These are phyloP conservation scores for Neodidymelliopsis sp. DNA, from an alignment of 2,329 filamentous ascomycete species.

Conservation along the genomic window DNA sequence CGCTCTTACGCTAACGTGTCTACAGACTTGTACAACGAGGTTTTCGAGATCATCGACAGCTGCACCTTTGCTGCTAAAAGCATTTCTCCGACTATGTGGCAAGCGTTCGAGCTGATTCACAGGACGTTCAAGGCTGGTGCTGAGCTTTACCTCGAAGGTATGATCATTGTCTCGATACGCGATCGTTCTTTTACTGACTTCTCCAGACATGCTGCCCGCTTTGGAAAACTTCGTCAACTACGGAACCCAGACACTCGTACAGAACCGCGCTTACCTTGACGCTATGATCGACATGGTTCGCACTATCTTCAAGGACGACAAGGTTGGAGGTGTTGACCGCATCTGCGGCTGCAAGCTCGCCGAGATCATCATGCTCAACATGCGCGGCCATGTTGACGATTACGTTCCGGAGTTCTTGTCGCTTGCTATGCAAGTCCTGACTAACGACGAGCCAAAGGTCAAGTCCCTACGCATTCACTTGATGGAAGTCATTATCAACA, in stretches of 20 bases:
- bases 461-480: conserved; percentile 95
- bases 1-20: conserved; percentile 28
- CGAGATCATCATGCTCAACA: conserved; percentile 95
- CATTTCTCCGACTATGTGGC: conserved; percentile 98
- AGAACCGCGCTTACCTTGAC: conserved; percentile 85
- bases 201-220: conserved; percentile 88
- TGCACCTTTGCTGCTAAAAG: conserved; percentile 97
- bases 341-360: conserved; percentile 98
- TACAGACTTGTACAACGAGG: conserved; percentile 90
- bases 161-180: neutral
- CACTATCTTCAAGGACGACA: conserved; percentile 91
- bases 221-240: conserved; percentile 98
- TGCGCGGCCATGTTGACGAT: conserved; percentile 86
- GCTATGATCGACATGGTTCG: conserved; percentile 93
- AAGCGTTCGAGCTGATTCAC: conserved; percentile 96
- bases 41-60: conserved; percentile 99
- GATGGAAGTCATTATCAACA: conserved; percentile 99
- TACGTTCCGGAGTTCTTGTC: conserved; percentile 88
- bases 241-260: conserved; percentile 78
- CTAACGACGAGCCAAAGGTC: conserved; percentile 78
- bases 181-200: conserved; percentile 15
- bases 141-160: conserved; percentile 87
- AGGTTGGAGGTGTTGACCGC: conserved; percentile 90
- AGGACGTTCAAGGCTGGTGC: conserved; percentile 96
- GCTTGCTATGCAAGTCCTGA: conserved; percentile 85